Conservation (phyloP, 495 filamentous ascomycete genomes). For the Wilcoxina mikolae region DNA sequence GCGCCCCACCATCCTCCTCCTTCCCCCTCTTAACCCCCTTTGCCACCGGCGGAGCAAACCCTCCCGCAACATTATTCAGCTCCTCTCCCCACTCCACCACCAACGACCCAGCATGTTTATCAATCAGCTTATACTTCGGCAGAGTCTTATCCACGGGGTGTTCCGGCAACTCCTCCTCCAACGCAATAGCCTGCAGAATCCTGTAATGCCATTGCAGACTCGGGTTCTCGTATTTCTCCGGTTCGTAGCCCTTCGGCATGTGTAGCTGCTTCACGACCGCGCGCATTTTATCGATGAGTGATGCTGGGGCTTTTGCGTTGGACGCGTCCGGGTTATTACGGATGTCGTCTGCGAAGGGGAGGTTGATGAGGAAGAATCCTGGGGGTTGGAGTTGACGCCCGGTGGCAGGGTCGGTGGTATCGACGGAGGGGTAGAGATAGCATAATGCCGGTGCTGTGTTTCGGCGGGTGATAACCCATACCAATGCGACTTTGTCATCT, state of each 20-base stretch:
- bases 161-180: conserved; percentile 83
- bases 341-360: conserved; percentile 87
- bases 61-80: conserved; percentile 37
- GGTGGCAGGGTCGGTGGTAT: conserved; percentile 44
- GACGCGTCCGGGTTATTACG: conserved; percentile 47
- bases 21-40: conserved; percentile 30
- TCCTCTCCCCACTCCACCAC: conserved; percentile 61
- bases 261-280: conserved; percentile 71
- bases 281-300: conserved; percentile 67
- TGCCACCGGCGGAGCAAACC: conserved; percentile 28
- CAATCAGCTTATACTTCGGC: conserved; percentile 68
- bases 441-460: conserved; percentile 66
- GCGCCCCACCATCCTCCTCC: conserved; percentile 25
- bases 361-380: conserved; percentile 75
- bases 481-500: conserved; percentile 62
- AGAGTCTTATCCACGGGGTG: conserved; percentile 67
- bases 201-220: conserved; percentile 95
- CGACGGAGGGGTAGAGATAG: conserved; percentile 62
- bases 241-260: conserved; percentile 79
- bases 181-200: conserved; percentile 77
- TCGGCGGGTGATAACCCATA: conserved; percentile 74
- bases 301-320: conserved; percentile 48
- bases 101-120: conserved; percentile 69
- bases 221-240: conserved; percentile 82
- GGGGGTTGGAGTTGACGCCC: conserved; percentile 58